phyloP scores from a whole-genome alignment of 106 monocot species.

The Acanthochlamys bracteata region DNA sequence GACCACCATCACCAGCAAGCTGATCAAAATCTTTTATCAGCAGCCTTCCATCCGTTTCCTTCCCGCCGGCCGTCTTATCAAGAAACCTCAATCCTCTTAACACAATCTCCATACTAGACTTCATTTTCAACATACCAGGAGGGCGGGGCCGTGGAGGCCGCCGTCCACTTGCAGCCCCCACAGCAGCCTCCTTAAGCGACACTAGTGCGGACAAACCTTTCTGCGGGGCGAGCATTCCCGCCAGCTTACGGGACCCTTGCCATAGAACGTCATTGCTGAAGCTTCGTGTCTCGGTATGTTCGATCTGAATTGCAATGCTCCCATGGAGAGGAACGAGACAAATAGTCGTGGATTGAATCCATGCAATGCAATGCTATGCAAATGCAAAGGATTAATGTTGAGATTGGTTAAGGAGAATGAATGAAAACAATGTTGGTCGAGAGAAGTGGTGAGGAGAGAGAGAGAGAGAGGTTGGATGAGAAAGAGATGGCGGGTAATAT shows the following conservation, averaged over 20 bases:
- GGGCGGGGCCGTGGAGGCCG: conserved; percentile 3
- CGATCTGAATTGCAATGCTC: neutral
- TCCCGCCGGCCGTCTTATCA: conserved; percentile 46
- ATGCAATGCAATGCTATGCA: neutral
- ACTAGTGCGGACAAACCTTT: neutral
- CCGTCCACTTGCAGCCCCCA: neutral
- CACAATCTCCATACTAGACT: conserved; percentile 37
- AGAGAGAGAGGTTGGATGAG: neutral
- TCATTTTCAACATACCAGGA: conserved; percentile 3
- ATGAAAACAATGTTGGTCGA: neutral
- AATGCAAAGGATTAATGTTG: neutral
- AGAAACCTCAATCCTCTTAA: conserved; percentile 64
- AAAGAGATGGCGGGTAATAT: neutral
- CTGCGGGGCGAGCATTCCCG: neutral
- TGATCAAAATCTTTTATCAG: conserved; percentile 63
- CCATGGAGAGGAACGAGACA: neutral
- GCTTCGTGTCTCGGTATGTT: neutral
- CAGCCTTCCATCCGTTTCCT: conserved; percentile 50
- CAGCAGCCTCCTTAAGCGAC: neutral
- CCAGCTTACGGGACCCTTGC: neutral
- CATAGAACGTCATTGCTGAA: neutral
- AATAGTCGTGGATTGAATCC: neutral
- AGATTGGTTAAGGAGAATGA: neutral
- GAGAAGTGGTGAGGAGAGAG: neutral
- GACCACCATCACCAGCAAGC: conserved; percentile 27